Percentiles rank a stretch among this genome's conserved stretches.
phyloP scores from a whole-genome alignment of 495 filamentous ascomycete species.

The Aspergillus olivimuriae region DNA sequence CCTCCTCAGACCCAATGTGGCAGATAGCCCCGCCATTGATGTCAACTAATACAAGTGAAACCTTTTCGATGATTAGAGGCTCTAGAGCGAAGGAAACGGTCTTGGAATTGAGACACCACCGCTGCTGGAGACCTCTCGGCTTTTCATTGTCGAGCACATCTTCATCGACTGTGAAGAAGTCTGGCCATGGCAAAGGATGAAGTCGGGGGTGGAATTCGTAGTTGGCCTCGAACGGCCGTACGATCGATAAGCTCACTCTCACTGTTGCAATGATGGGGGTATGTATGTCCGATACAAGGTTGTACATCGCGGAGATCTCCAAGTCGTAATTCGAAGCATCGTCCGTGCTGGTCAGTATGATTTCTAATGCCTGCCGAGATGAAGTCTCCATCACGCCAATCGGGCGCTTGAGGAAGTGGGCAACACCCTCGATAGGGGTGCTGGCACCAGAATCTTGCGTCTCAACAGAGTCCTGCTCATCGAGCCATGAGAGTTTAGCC shows the following conservation, averaged over 20 bases:
- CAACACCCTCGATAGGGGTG: conserved; percentile 24
- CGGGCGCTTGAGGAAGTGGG: conserved; percentile 30
- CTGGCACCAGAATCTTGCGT: conserved; percentile 16
- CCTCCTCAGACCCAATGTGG: conserved; percentile 32
- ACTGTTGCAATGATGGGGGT: conserved; percentile 75
- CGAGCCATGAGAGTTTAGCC: conserved; percentile 43
- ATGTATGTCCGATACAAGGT: conserved; percentile 70
- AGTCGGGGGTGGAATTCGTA: conserved; percentile 76
- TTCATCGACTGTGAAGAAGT: conserved; percentile 60
- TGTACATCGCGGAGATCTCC: conserved; percentile 66
- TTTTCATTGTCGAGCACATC: conserved; percentile 27
- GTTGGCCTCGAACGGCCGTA: conserved; percentile 80
- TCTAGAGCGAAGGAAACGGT: conserved; percentile 71
- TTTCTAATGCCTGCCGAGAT: conserved; percentile 22
- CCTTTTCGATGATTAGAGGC: conserved; percentile 57
- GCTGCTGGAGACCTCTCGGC: conserved; percentile 65
- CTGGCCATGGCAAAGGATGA: conserved; percentile 76
- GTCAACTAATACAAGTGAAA: conserved; percentile 50
- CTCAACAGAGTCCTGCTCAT: conserved; percentile 21
- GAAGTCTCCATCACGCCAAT: conserved; percentile 47
- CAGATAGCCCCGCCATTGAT: conserved; percentile 49
- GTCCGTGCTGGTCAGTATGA: conserved; percentile 30
- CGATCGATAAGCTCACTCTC: conserved; percentile 59
- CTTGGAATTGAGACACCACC: conserved; percentile 68
- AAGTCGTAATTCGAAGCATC: conserved; percentile 61